Percentiles rank a stretch among this genome's conserved stretches.
These are phyloP conservation scores for Pythium brassicae DNA, from an alignment of 352 stramenopile species.

Conservation along the genomic window DNA sequence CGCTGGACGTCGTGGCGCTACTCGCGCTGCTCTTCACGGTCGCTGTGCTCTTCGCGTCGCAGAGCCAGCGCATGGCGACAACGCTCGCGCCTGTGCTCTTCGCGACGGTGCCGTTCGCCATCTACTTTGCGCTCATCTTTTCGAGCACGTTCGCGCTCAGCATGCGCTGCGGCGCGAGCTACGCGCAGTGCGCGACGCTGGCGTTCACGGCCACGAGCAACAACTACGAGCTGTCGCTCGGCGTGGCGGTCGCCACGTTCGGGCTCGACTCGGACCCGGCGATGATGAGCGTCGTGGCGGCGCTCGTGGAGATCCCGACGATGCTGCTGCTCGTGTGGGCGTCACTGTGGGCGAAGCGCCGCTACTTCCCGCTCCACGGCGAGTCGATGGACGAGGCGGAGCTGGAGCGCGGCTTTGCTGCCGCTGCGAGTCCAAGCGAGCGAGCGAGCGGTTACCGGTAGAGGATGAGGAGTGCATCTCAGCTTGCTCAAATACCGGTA, in stretches of 20 bases:
- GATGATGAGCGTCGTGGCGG: slow-evolving; percentile 42
- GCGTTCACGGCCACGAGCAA: slow-evolving; percentile 84
- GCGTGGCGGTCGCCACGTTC: slow-evolving; percentile 62
- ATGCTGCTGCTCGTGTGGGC: slow-evolving; percentile 31
- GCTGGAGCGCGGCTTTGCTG: neutral
- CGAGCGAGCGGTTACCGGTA: neutral
- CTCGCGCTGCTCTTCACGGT: slow-evolving; percentile 63
- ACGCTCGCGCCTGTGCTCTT: slow-evolving; percentile 56
- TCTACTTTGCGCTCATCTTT: slow-evolving; percentile 70
- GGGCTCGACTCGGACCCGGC: slow-evolving; percentile 64
- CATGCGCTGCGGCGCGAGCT: slow-evolving; percentile 26
- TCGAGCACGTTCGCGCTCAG: slow-evolving; percentile 39
- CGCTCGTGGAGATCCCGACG: slow-evolving; percentile 41
- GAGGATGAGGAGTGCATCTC: too few species aligned
- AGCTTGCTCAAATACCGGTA: too few species aligned
- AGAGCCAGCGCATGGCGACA: slow-evolving; percentile 54
- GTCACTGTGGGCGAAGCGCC: slow-evolving; percentile 18
- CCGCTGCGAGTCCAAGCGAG: neutral
- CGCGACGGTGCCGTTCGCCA: slow-evolving; percentile 44
- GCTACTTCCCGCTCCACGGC: slow-evolving; percentile 4
- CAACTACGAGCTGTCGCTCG: slow-evolving; percentile 80
- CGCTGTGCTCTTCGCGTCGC: slow-evolving; percentile 67
- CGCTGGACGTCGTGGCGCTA: slow-evolving; percentile 44
- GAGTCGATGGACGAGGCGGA: neutral
- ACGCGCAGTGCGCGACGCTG: slow-evolving; percentile 41